Percentiles rank a stretch among this genome's conserved stretches.
Conservation (phyloP, 768 basidiomycete genomes). For the Kwoniella newhampshirensis region DNA sequence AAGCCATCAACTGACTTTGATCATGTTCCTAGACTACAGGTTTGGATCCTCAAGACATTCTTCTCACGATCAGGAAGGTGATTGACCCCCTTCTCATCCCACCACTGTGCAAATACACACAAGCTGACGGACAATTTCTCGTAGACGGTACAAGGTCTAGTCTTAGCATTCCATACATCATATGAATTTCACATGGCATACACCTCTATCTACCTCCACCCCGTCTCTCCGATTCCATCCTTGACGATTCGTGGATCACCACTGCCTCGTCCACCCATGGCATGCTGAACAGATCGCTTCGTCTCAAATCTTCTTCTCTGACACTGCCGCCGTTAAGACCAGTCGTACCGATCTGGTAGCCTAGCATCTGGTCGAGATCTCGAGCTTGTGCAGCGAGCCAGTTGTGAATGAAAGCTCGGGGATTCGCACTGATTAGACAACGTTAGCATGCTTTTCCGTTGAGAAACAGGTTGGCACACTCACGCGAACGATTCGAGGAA, state of each 20-base stretch:
- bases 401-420: slow-evolving; percentile 73
- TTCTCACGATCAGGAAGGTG: slow-evolving; percentile 89
- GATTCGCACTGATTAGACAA: slow-evolving; percentile 57
- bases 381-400: slow-evolving; percentile 91
- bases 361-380: slow-evolving; percentile 84
- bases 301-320: slow-evolving; percentile 79
- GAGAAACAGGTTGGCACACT: no score
- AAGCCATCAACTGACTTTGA: slow-evolving; percentile 12
- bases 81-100: slow-evolving; percentile 7
- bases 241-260: slow-evolving; percentile 76
- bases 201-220: not conserved
- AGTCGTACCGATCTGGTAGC: slow-evolving; percentile 68
- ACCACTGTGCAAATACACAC: not conserved
- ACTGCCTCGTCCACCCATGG: slow-evolving; percentile 87
- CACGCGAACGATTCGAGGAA: slow-evolving; percentile 77
- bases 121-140: slow-evolving; percentile 1
- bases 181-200: not conserved
- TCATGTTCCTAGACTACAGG: slow-evolving; percentile 65
- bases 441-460: no score
- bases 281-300: slow-evolving; percentile 85
- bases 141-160: slow-evolving; percentile 38
- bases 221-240: slow-evolving; percentile 56
- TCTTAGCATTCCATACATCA: not conserved
- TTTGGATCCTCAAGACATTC: slow-evolving; percentile 91
- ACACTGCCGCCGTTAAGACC: slow-evolving; percentile 56